phyloP scores from a whole-genome alignment of 257 asterid genomes.

The Marsdenia floribunda region DNA sequence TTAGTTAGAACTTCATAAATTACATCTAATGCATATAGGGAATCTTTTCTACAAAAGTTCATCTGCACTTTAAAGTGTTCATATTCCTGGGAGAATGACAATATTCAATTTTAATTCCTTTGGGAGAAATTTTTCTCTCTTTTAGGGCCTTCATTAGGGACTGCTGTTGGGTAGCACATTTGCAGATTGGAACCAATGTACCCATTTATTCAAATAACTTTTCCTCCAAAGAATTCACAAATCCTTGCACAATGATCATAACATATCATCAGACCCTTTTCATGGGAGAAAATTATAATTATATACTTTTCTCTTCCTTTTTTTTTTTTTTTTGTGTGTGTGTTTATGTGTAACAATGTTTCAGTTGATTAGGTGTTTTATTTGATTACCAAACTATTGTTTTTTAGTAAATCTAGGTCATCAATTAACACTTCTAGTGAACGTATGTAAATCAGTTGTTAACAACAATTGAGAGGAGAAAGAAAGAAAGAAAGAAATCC shows the following conservation, averaged over 20 bases:
- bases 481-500: not conserved
- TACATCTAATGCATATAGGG: not conserved
- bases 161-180: not conserved
- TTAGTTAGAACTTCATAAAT: not conserved
- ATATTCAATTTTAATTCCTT: not conserved
- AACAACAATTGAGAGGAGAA: not conserved
- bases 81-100: not conserved
- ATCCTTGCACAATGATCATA: not conserved
- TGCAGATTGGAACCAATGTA: not conserved
- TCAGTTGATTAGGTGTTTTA: too few species aligned
- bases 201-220: not conserved
- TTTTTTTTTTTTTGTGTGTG: not conserved
- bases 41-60: not conserved
- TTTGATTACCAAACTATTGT: not conserved
- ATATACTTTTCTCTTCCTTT: too few species aligned
- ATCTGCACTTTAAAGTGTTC: not conserved
- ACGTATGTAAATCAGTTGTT: not conserved
- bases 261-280: not conserved
- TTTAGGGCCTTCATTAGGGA: not conserved
- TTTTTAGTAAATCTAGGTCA: too few species aligned
- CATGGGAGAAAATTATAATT: too few species aligned
- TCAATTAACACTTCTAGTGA: not conserved
- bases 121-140: not conserved
- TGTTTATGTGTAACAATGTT: too few species aligned
- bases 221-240: not conserved